Conservation (phyloP, 352 stramenopile genomes). For the Globisporangium mamillatum region DNA sequence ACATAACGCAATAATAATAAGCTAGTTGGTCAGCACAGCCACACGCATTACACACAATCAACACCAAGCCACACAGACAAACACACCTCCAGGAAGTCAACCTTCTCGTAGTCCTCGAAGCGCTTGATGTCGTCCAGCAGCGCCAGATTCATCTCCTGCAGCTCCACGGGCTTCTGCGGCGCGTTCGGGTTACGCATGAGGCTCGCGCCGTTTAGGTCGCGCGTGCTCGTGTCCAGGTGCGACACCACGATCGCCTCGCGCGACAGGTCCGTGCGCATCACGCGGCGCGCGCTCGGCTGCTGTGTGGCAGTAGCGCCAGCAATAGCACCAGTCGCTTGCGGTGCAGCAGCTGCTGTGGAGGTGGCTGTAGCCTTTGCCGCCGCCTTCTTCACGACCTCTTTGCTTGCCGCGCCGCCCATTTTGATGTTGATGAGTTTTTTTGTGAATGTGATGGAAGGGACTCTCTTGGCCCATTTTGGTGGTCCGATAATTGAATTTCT, state of each 20-base stretch:
- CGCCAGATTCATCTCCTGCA: slow-evolving; percentile 58
- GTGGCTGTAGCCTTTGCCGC: slow-evolving; percentile 8
- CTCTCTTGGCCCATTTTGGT: slow-evolving; percentile 9
- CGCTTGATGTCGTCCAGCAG: slow-evolving; percentile 47
- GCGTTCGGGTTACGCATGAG: slow-evolving; percentile 21
- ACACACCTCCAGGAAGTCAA: slow-evolving; percentile 40
- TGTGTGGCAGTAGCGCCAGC: background rate
- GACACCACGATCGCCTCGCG: slow-evolving; percentile 33
- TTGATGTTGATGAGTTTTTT: background rate
- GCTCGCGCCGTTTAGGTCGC: slow-evolving; percentile 22
- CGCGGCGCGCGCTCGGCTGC: background rate
- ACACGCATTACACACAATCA: background rate
- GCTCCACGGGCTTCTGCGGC: slow-evolving; percentile 19
- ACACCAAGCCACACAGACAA: background rate
- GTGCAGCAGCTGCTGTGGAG: background rate
- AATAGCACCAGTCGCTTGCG: background rate
- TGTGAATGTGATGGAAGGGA: background rate
- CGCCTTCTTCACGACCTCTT: slow-evolving; percentile 16
- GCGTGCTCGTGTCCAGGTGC: slow-evolving; percentile 22
- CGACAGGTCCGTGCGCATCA: slow-evolving; percentile 43
- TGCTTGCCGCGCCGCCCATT: slow-evolving; percentile 18
- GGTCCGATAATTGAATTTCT: background rate
- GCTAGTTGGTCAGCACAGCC: background rate
- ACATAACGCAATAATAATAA: background rate
- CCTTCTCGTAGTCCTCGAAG: slow-evolving; percentile 57